Evolutionary conservation across 768 basidiomycete genomes (phyloP).

Genomic region (Naematelia encephala): DNA sequence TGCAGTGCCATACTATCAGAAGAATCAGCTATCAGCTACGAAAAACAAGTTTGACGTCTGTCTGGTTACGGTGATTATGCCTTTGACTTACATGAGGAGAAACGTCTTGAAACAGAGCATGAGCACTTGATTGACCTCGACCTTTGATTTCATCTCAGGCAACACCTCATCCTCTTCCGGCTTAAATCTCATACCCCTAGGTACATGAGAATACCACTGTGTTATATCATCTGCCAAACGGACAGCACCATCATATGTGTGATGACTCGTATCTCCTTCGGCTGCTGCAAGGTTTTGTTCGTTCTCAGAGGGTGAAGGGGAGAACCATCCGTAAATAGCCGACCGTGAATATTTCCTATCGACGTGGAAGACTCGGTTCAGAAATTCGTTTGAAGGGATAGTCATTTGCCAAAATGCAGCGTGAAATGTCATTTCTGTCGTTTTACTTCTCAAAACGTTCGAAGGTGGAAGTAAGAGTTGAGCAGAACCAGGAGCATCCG

Average conservation of each 20-base stretch:
- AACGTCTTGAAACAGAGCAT: conserved; percentile 45
- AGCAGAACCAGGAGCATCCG: conserved; percentile 35
- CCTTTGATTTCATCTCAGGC: conserved; percentile 11
- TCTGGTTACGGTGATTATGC: background rate
- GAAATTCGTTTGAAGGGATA: conserved; percentile 45
- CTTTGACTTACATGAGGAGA: conserved; percentile 38
- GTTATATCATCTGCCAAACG: conserved; percentile 45
- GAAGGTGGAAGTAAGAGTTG: conserved; percentile 27
- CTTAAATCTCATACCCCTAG: conserved; percentile 42
- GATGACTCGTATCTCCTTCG: conserved; percentile 4
- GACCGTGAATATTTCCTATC: conserved; percentile 41
- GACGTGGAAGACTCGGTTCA: conserved; percentile 45
- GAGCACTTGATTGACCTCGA: conserved; percentile 42
- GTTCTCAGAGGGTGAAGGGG: conserved; percentile 18
- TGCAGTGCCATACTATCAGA: conserved; percentile 47
- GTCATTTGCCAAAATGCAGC: conserved; percentile 47
- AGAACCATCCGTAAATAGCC: conserved; percentile 43
- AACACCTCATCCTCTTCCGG: conserved; percentile 36
- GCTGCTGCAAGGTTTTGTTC: background rate
- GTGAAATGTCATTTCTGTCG: conserved; percentile 46
- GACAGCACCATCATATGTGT: conserved; percentile 46
- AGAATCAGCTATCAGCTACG: too few species aligned
- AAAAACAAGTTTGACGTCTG: background rate
- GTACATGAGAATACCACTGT: conserved; percentile 42
- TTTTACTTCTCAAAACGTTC: conserved; percentile 34